Conservation (phyloP, 1,139 yeast genomes). For the Pneumocystis oryctolagi region DNA sequence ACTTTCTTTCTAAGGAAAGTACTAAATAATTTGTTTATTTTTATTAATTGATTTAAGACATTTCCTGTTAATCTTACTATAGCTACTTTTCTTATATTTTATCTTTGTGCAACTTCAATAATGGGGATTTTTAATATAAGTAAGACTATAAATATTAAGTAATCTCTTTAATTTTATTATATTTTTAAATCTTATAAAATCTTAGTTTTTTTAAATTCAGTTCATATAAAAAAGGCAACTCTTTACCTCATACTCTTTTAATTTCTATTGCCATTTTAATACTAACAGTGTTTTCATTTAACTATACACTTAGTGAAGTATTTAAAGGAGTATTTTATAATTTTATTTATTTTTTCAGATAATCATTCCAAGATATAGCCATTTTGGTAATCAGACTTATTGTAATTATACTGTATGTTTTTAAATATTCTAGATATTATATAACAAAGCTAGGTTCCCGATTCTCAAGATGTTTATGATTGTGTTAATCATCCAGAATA, state of each 20-base stretch:
- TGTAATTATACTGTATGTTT: neutral
- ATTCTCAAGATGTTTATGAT: neutral
- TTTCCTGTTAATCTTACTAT: neutral
- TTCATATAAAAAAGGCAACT: neutral
- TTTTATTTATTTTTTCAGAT: neutral
- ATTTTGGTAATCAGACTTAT: neutral
- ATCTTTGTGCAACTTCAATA: neutral
- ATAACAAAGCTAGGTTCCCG: neutral
- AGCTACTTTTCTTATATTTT: neutral
- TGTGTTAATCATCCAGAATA: neutral
- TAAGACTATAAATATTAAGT: neutral
- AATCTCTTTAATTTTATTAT: neutral
- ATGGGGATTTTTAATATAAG: neutral
- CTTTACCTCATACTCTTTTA: neutral
- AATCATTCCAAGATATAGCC: neutral
- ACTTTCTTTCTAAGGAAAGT: neutral
- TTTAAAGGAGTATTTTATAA: neutral
- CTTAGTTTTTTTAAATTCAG: neutral
- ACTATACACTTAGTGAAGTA: neutral
- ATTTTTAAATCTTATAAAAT: neutral
- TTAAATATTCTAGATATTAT: neutral
- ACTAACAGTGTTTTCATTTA: neutral
- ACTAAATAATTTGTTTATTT: neutral
- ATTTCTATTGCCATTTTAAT: neutral
- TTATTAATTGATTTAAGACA: neutral